Conservation (phyloP, 768 basidiomycete genomes). For the Mycena vulgaris region DNA sequence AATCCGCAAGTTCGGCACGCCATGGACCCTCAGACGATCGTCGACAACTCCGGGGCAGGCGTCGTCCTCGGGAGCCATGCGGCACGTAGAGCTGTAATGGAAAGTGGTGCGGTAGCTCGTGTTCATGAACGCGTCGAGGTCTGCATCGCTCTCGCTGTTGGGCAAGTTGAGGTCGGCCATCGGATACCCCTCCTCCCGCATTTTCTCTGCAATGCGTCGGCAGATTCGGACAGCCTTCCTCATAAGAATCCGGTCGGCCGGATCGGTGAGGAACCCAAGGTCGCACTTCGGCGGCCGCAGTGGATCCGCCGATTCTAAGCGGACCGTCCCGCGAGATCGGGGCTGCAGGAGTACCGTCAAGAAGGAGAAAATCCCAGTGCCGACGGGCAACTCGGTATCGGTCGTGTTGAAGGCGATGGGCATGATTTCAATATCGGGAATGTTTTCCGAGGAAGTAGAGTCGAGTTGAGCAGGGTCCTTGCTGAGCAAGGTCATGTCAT, state of each 20-base stretch:
- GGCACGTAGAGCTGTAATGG: slow-evolving; percentile 56
- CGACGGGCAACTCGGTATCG: neutral
- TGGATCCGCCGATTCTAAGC: slow-evolving; percentile 48
- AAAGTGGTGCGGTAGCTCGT: slow-evolving; percentile 46
- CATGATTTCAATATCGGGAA: slow-evolving; percentile 13
- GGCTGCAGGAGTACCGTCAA: slow-evolving; percentile 40
- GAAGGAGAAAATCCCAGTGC: neutral
- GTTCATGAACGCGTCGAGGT: slow-evolving; percentile 49
- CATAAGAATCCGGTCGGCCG: slow-evolving; percentile 45
- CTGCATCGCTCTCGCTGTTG: slow-evolving; percentile 44
- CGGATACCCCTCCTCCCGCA: slow-evolving; percentile 44
- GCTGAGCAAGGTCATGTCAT: neutral
- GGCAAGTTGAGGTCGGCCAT: slow-evolving; percentile 47
- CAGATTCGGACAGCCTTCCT: slow-evolving; percentile 45
- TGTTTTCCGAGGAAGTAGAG: neutral
- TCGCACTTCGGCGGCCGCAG: slow-evolving; percentile 48
- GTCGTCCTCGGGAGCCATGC: slow-evolving; percentile 49
- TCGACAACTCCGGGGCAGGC: slow-evolving; percentile 61
- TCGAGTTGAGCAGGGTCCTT: neutral
- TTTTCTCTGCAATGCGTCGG: slow-evolving; percentile 40
- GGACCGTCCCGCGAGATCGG: slow-evolving; percentile 38
- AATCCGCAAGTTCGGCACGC: slow-evolving; percentile 58
- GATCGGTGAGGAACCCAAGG: slow-evolving; percentile 45
- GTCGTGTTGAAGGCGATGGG: neutral
- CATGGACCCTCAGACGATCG: slow-evolving; percentile 62